Evolutionary conservation across 331 rosid species (phyloP).

Genomic region (Malus hybrid): DNA sequence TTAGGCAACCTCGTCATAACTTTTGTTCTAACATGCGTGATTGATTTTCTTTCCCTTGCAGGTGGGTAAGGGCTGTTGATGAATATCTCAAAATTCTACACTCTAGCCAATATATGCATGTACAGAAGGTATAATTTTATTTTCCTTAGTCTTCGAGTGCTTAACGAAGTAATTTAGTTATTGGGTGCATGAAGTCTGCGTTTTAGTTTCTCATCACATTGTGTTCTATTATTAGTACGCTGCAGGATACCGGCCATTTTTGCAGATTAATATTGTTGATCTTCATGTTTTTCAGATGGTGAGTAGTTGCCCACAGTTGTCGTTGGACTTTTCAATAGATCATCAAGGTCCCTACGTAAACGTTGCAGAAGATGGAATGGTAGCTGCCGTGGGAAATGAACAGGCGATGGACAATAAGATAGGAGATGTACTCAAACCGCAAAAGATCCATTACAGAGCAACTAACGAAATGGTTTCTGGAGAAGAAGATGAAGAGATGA

Average conservation of each 20-base stretch:
- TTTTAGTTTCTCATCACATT: background rate
- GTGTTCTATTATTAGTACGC: too few relatives aligned
- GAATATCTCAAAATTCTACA: conserved; percentile 63
- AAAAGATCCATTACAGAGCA: conserved; percentile 11
- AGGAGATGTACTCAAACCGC: conserved; percentile 31
- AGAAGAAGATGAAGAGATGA: conserved; percentile 15
- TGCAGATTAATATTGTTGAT: conserved; percentile 16
- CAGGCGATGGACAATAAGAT: conserved; percentile 18
- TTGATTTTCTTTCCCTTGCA: conserved; percentile 24
- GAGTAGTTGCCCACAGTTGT: conserved; percentile 27
- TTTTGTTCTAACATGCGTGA: background rate
- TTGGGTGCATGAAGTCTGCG: background rate
- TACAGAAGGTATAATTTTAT: conserved; percentile 44
- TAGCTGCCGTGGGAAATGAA: conserved; percentile 56
- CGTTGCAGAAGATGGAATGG: conserved; percentile 72
- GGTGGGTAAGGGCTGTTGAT: conserved; percentile 82
- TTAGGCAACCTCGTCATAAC: background rate
- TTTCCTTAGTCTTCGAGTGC: background rate
- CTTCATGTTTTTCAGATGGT: conserved; percentile 24
- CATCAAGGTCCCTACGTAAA: conserved; percentile 84
- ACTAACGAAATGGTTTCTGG: background rate
- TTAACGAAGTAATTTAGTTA: background rate
- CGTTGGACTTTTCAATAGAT: conserved; percentile 49
- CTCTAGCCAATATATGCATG: conserved; percentile 59
- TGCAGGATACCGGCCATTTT: background rate